phyloP scores from a whole-genome alignment of 2,329 filamentous ascomycete species.

The Penicillium sclerotiorum region DNA sequence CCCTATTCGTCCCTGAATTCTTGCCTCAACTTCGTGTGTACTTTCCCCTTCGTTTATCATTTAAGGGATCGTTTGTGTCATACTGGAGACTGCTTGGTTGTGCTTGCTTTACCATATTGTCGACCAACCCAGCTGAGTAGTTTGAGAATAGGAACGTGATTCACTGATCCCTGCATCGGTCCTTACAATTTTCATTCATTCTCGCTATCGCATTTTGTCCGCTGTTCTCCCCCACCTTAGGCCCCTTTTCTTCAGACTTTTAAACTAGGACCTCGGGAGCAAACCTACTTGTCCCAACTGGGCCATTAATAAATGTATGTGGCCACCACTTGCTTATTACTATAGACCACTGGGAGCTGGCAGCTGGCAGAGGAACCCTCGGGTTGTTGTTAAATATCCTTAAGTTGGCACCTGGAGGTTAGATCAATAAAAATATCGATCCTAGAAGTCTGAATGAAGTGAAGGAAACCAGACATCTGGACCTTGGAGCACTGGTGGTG shows the following conservation, averaged over 20 bases:
- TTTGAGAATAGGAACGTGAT: slow-evolving; percentile 12
- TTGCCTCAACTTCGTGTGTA: slow-evolving; percentile 15
- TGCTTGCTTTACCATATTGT: slow-evolving; percentile 2
- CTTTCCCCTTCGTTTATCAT: slow-evolving; percentile 16
- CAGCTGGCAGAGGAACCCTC: too few species aligned
- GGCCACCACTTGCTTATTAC: too few species aligned
- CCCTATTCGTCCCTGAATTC: slow-evolving; percentile 28
- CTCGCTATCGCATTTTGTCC: slow-evolving; percentile 8
- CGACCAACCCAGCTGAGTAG: slow-evolving; percentile 13
- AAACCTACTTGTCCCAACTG: too few species aligned
- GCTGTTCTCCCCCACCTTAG: neutral
- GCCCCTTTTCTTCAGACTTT: neutral
- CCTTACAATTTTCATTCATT: slow-evolving; percentile 16
- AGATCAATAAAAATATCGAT: too few species aligned
- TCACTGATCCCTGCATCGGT: slow-evolving; percentile 17
- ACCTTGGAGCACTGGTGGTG: too few species aligned
- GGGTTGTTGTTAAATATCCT: too few species aligned
- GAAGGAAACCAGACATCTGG: too few species aligned
- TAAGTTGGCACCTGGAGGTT: too few species aligned
- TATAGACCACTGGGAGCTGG: too few species aligned
- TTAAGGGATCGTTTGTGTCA: slow-evolving; percentile 5
- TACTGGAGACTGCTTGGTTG: slow-evolving; percentile 2
- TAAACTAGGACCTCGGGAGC: too few species aligned
- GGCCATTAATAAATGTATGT: too few species aligned
- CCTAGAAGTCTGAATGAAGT: too few species aligned